A percentile compares a stretch with the other conserved stretches of the same genome.
These are phyloP conservation scores for Fusarium anthophilum DNA, from an alignment of 2,329 filamentous ascomycete genomes.

Conservation along the genomic window DNA sequence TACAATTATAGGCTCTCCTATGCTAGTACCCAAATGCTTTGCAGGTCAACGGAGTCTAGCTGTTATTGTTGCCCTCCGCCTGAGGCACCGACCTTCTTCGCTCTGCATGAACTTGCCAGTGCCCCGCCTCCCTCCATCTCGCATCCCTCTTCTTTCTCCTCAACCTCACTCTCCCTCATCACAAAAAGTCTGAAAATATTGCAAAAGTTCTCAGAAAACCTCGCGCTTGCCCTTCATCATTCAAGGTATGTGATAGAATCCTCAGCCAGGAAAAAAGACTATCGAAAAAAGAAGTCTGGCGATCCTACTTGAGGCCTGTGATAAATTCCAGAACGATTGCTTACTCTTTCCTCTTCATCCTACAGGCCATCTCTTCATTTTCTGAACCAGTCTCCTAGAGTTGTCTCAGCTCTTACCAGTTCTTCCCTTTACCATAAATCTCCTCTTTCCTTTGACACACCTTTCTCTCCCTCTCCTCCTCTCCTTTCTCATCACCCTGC, in stretches of 20 bases:
- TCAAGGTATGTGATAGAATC: not conserved
- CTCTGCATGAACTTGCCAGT: not conserved
- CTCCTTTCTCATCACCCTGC: fast-evolving
- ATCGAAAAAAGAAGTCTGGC: not conserved
- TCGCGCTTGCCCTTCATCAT: not conserved
- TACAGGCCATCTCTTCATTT: not conserved
- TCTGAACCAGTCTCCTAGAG: not conserved
- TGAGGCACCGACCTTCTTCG: not conserved
- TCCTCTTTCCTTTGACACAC: too few relatives aligned
- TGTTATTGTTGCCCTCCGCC: not conserved
- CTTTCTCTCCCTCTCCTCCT: not conserved
- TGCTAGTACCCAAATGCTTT: fast-evolving
- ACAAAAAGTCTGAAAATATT: not conserved
- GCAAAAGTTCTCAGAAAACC: not conserved
- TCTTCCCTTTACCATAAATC: too few relatives aligned
- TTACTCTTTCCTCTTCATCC: not conserved
- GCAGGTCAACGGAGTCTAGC: not conserved
- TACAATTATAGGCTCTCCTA: not conserved
- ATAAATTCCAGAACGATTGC: not conserved
- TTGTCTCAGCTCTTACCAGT: too few relatives aligned
- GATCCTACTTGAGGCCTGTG: not conserved
- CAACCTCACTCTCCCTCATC: not conserved
- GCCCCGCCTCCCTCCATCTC: not conserved
- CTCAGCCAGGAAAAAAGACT: not conserved
- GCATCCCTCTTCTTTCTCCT: not conserved